Evolutionary conservation across 495 filamentous ascomycete genomes (phyloP).

Genomic region (Clohesyomyces aquaticus): DNA sequence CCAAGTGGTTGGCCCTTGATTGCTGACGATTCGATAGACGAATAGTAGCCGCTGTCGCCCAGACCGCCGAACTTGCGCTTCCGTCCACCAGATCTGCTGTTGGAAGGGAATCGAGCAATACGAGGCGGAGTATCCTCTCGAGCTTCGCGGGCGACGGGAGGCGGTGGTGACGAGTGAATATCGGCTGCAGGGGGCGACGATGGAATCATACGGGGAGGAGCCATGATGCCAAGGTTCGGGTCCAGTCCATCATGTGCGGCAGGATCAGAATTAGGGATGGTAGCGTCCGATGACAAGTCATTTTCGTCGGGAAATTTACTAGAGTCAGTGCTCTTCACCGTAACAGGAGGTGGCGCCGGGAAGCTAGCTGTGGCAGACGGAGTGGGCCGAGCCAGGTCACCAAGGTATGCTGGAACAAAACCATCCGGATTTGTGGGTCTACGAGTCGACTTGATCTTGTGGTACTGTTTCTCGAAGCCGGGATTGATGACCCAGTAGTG

Average conservation of each 20-base stretch:
- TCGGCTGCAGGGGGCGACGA: slow-evolving; percentile 64
- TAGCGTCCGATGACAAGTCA: slow-evolving; percentile 92
- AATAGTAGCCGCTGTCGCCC: slow-evolving; percentile 97
- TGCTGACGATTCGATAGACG: slow-evolving; percentile 94
- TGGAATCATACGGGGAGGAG: slow-evolving; percentile 49
- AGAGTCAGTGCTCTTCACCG: slow-evolving; percentile 46
- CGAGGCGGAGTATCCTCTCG: slow-evolving; percentile 75
- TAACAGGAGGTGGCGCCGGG: slow-evolving; percentile 34
- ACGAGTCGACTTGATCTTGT: slow-evolving; percentile 77
- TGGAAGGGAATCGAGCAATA: slow-evolving; percentile 61
- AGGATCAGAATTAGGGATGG: slow-evolving; percentile 82
- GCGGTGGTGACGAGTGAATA: slow-evolving; percentile 86
- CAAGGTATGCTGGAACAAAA: slow-evolving; percentile 40
- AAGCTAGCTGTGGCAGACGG: slow-evolving; percentile 48
- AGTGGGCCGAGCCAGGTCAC: slow-evolving; percentile 40
- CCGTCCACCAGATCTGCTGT: slow-evolving; percentile 60
- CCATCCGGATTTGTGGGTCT: slow-evolving; percentile 54
- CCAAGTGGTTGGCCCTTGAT: slow-evolving; percentile 66
- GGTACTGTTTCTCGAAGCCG: slow-evolving; percentile 85
- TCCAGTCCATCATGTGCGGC: slow-evolving; percentile 66
- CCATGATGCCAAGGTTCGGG: slow-evolving; percentile 49
- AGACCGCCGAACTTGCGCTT: slow-evolving; percentile 74
- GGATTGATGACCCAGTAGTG: slow-evolving; percentile 94
- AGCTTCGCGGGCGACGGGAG: slow-evolving; percentile 58
- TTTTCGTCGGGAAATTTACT: slow-evolving; percentile 54